Conservation (phyloP, 2,329 filamentous ascomycete genomes). For the Sphaerulina musiva region DNA sequence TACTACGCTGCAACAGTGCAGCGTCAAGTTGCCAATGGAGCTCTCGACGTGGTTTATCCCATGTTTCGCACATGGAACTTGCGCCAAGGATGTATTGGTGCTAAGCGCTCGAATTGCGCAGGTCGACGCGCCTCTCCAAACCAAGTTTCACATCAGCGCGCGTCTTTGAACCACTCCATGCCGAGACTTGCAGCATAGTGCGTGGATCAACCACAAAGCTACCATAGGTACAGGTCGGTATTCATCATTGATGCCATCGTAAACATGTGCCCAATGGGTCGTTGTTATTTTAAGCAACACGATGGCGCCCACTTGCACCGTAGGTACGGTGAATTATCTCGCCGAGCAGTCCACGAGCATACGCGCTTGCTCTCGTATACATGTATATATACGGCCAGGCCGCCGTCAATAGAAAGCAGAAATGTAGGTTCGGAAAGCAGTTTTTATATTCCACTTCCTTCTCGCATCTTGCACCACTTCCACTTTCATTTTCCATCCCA, state of each 20-base stretch:
- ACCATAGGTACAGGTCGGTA: no score
- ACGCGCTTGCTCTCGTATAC: neutral
- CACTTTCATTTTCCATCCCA: no score
- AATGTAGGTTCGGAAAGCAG: neutral
- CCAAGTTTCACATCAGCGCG: neutral
- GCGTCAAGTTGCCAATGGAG: no score
- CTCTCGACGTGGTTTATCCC: neutral
- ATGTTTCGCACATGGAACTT: neutral
- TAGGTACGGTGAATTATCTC: neutral
- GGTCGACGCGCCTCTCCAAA: neutral
- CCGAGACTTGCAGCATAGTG: neutral
- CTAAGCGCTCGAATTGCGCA: slow-evolving; percentile 2
- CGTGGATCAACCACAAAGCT: slow-evolving; percentile 5
- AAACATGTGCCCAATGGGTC: neutral
- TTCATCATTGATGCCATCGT: neutral
- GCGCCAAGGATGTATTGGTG: neutral
- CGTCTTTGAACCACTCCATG: neutral
- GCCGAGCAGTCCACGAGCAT: neutral
- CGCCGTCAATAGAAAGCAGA: neutral
- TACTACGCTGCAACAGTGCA: no score
- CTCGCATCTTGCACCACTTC: neutral
- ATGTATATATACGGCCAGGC: slow-evolving; percentile 2
- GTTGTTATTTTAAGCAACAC: slow-evolving; percentile 10
- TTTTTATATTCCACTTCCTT: neutral
- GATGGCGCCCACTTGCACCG: slow-evolving; percentile 5